phyloP scores from a whole-genome alignment of 139 green algal genomes.

The Chlorella sp. region DNA sequence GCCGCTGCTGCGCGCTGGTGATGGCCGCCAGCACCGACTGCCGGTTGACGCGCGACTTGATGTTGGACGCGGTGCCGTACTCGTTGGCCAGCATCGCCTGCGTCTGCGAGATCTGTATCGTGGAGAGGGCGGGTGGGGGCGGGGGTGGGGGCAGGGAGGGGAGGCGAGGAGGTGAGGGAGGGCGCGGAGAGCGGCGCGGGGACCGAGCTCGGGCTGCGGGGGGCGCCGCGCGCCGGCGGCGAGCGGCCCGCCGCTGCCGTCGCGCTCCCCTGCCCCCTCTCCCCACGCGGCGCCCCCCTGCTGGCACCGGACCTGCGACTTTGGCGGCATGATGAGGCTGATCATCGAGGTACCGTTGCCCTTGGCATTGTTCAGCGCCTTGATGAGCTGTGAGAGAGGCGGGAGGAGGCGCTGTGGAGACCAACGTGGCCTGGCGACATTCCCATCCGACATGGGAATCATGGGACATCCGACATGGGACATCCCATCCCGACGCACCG shows the following conservation, averaged over 20 bases:
- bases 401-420: neutral
- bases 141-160: too few relatives aligned
- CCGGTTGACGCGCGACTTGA: constrained; percentile 98
- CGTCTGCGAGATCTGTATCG: constrained; percentile 80
- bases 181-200: too few relatives aligned
- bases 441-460: too few relatives aligned
- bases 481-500: neutral
- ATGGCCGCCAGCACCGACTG: constrained; percentile 97
- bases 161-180: neutral
- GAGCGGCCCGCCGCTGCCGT: neutral
- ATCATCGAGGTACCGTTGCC: constrained; percentile 99
- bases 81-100: constrained; percentile 98
- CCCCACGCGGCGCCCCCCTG: neutral
- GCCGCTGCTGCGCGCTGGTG: constrained; percentile 94
- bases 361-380: constrained; percentile 78
- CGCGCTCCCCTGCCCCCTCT: neutral
- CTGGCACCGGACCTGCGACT: constrained; percentile 81
- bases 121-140: too few relatives aligned
- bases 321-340: constrained; percentile 96
- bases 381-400: constrained; percentile 82
- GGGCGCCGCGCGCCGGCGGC: neutral
- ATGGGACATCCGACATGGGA: neutral
- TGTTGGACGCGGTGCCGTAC: constrained; percentile 98
- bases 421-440: too few relatives aligned
- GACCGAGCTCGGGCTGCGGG: too few relatives aligned